phyloP scores from a whole-genome alignment of 2,329 filamentous ascomycete species.

The Monilinia fructicola region DNA sequence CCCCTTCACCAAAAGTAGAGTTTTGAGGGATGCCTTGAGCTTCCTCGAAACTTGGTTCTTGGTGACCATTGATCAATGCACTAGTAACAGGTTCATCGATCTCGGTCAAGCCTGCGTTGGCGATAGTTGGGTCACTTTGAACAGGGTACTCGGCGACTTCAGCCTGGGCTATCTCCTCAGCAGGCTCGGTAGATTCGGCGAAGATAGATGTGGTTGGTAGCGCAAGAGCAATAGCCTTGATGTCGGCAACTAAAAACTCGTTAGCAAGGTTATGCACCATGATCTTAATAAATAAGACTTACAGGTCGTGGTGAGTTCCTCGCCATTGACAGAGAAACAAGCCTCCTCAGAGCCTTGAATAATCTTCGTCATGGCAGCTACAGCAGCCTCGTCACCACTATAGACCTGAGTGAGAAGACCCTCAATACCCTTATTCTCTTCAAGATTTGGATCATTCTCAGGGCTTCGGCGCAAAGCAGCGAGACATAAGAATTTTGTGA shows the following conservation, averaged over 20 bases:
- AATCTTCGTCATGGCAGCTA: slow-evolving; percentile 73
- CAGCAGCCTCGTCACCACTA: slow-evolving; percentile 71
- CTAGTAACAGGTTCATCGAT: slow-evolving; percentile 51
- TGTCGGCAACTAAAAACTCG: slow-evolving; percentile 51
- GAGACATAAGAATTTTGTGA: slow-evolving; percentile 78
- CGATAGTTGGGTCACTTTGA: slow-evolving; percentile 64
- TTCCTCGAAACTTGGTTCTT: slow-evolving; percentile 42
- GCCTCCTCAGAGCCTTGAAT: slow-evolving; percentile 69
- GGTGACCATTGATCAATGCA: slow-evolving; percentile 47
- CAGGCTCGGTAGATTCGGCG: slow-evolving; percentile 35
- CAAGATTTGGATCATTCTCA: slow-evolving; percentile 59
- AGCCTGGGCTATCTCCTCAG: slow-evolving; percentile 38
- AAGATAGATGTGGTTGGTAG: slow-evolving; percentile 50
- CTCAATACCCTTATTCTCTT: slow-evolving; percentile 79
- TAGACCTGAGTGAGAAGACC: slow-evolving; percentile 77
- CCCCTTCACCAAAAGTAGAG: slow-evolving; percentile 51
- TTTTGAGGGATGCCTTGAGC: slow-evolving; percentile 49
- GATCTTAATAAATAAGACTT: slow-evolving; percentile 41
- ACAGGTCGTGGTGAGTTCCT: slow-evolving; percentile 71
- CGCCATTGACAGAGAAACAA: slow-evolving; percentile 63
- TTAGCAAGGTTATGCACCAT: neutral
- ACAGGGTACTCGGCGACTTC: slow-evolving; percentile 43
- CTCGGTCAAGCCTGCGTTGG: slow-evolving; percentile 67
- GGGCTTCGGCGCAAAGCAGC: slow-evolving; percentile 73
- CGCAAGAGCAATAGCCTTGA: slow-evolving; percentile 56